Conservation (phyloP, 106 monocot species). For the Acorus calamus region DNA sequence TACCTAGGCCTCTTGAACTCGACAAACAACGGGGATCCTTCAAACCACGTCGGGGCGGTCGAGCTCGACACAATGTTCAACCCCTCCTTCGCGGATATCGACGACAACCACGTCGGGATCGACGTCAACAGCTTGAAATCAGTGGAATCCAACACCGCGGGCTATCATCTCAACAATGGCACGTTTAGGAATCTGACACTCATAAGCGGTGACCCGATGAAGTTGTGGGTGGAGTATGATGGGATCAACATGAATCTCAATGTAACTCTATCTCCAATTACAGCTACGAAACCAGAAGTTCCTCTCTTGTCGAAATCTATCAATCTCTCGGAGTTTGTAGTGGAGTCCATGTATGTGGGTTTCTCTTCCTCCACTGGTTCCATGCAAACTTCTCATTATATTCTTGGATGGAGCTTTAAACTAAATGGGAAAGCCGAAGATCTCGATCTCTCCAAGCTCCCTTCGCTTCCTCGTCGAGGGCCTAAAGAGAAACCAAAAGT, state of each 20-base stretch:
- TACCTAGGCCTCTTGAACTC: slow-evolving; percentile 7
- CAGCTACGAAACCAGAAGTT: slow-evolving; percentile 1
- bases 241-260: slow-evolving; percentile 4
- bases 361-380: slow-evolving; percentile 10
- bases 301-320: slow-evolving; percentile 14
- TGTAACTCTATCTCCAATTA: slow-evolving; percentile 12
- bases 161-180: slow-evolving; percentile 4
- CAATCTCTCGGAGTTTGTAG: slow-evolving; percentile 10
- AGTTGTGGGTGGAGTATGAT: slow-evolving; percentile 23
- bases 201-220: slow-evolving; percentile 19
- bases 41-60: neutral
- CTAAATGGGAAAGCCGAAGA: slow-evolving; percentile 3
- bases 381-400: slow-evolving; percentile 4
- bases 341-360: slow-evolving; percentile 20
- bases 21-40: slow-evolving; percentile 1
- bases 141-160: neutral
- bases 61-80: slow-evolving; percentile 7
- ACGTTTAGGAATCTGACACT: slow-evolving; percentile 6
- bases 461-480: neutral
- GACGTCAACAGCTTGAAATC: slow-evolving; percentile 15
- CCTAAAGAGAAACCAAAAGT: neutral
- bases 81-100: slow-evolving; percentile 6
- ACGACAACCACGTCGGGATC: slow-evolving; percentile 19
- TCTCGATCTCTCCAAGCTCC: neutral
- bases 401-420: slow-evolving; percentile 24